These are phyloP conservation scores for Hypoxylon sp. DNA, from an alignment of 2,329 filamentous ascomycete species.

Conservation along the genomic window DNA sequence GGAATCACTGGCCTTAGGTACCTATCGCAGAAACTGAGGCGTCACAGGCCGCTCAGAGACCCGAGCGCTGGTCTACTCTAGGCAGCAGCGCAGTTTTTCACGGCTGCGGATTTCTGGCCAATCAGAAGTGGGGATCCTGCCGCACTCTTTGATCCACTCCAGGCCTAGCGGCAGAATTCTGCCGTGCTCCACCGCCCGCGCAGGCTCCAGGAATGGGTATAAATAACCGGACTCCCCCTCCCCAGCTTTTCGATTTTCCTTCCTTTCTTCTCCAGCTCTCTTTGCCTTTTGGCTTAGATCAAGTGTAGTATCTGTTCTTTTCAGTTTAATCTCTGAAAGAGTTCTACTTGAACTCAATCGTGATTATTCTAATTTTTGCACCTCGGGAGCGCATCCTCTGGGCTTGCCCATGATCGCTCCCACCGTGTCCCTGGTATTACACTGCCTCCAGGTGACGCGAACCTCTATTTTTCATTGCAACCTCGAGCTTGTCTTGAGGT, in stretches of 20 bases:
- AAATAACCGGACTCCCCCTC: not conserved
- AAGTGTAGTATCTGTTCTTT: slow-evolving; percentile 45
- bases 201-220: not conserved
- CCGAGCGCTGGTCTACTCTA: not conserved
- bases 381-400: slow-evolving; percentile 36
- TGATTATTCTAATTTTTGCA: slow-evolving; percentile 42
- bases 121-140: slow-evolving; percentile 2
- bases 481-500: slow-evolving; percentile 24
- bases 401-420: slow-evolving; percentile 39
- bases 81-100: not conserved
- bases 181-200: slow-evolving; percentile 1
- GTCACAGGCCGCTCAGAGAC: not conserved
- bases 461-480: slow-evolving; percentile 34
- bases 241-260: slow-evolving; percentile 8
- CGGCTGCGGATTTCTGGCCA: not conserved
- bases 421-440: slow-evolving; percentile 43
- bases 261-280: slow-evolving; percentile 39
- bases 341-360: slow-evolving; percentile 39
- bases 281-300: slow-evolving; percentile 44
- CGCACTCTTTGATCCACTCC: not conserved
- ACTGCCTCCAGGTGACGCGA: slow-evolving; percentile 43
- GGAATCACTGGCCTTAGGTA: too few relatives aligned
- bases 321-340: slow-evolving; percentile 45
- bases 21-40: not conserved
- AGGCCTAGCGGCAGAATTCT: slow-evolving; percentile 9